phyloP scores from a whole-genome alignment of 2,329 filamentous ascomycete species.

The Neopestalotiopsis sp. region DNA sequence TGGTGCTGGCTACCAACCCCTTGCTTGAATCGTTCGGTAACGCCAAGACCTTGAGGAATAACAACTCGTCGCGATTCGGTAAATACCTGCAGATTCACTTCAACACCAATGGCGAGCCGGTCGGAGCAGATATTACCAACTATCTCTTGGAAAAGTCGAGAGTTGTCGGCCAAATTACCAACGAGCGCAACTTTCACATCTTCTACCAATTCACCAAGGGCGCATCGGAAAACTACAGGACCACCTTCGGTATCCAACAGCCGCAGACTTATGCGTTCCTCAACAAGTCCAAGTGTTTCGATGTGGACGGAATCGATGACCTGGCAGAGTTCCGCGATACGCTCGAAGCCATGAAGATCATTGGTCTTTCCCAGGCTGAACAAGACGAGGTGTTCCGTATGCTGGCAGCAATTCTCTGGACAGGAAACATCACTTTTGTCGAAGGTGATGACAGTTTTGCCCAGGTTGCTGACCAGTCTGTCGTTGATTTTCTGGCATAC shows the following conservation, averaged over 20 bases:
- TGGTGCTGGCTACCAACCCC: conserved; percentile 98
- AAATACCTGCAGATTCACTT: conserved; percentile 99
- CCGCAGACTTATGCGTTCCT: conserved; percentile 95
- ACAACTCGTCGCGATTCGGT: conserved; percentile 97
- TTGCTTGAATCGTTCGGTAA: conserved; percentile 97
- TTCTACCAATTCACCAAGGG: conserved; percentile 99
- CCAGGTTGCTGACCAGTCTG: conserved; percentile 83
- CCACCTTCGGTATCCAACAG: conserved; percentile 87
- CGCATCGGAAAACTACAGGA: conserved; percentile 83
- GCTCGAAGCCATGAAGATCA: conserved; percentile 90
- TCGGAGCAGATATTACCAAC: conserved; percentile 97
- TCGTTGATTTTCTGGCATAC: conserved; percentile 94
- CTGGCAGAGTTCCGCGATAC: conserved; percentile 88
- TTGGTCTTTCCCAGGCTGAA: conserved; percentile 85
- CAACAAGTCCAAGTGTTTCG: conserved; percentile 90
- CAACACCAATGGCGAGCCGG: conserved; percentile 86
- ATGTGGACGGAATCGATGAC: conserved; percentile 95
- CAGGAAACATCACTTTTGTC: conserved; percentile 88
- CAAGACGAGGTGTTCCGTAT: conserved; percentile 98
- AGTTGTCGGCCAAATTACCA: conserved; percentile 91
- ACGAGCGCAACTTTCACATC: conserved; percentile 98
- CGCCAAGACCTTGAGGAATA: conserved; percentile 96
- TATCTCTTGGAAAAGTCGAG: conserved; percentile 95
- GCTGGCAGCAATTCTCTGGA: conserved; percentile 89
- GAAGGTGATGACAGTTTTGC: conserved; percentile 93